Evolutionary conservation across 345 rosid species (phyloP), one percentile per base, ranked within the genome.

Genomic region (Citrus australasica): DNA sequence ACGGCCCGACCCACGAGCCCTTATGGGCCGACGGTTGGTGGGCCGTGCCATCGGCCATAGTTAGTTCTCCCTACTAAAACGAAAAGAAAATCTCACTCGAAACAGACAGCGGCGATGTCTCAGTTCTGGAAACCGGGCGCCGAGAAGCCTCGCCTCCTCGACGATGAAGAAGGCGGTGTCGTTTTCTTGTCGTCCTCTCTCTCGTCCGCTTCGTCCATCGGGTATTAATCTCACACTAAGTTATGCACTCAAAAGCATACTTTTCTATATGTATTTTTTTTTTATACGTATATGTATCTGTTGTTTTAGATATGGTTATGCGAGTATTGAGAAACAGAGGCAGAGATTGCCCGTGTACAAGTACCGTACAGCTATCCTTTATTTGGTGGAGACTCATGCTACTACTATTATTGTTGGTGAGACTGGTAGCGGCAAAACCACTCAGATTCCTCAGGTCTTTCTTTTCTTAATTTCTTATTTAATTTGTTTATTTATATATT

Each of bases 401-500:
- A 92, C 97, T n/a, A 92, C 97, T 69, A 83, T 96, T 55, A 76
- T 96, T 53, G 98, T 96, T 71, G 99, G 99, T 27, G 99, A 96
- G 87, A 96, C 99, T 62, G 99, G 99, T 7, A 94, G 99, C 80
- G 99, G 99, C 63, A 96, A 94, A 86, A 96, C 99, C 77, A 95
- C 98, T 7, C 99, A 93, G 82, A 94, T 94, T 75, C 97, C 98
- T 66, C 99, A 96, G 98, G 98, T 96, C 78, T 13, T 21, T 75
- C 21, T 21, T 48, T 56, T 0, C 74, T 58, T 5, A 17, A 51
- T 51, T 16, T 51, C 56, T 51, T 51, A 51, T 51, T 51, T 51
- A 51, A 51, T 0, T 51, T 17, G 22, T 53, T 72, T 24, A n/a
- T 40, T 61, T 0, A 74, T 58, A 7, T 62, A 5, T 33, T 7